Evolutionary conservation across 163 green algal genomes (phyloP), one percentile per base, ranked within the genome.

Genomic region (Scenedesmus sp.): DNA sequence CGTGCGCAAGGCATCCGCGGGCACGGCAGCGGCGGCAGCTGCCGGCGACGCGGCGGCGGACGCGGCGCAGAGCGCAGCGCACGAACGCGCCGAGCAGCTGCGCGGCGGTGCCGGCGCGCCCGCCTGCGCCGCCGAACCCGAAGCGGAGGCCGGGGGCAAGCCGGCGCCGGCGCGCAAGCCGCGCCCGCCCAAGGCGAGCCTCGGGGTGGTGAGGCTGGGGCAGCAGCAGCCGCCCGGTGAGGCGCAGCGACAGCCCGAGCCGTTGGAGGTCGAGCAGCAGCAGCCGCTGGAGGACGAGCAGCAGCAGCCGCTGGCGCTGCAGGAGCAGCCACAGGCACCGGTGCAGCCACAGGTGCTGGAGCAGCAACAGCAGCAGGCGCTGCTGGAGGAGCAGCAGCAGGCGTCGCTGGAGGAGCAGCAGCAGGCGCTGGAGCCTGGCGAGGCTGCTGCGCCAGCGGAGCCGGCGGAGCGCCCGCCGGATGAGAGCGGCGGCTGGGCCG

Each of bases 231-330:
- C 39, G 10, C 39, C 10, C 7, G 39, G 7, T 15, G 7, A 47
- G 39, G 39, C 10, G 39, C 39, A 47, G 39, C 39, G 24, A 22
- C 60, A 51, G 60, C 60, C 33, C 9, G 29, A 75, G n/a, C 65
- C 39, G 65, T 48, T 50, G 31, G 26, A 63, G 26, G 15, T 50
- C 6, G 29, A 54, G 65, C 65, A 75, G 29, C 65, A 50, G 29
- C 24, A 63, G 34, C 65, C 63, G 17, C 65, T 3, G 3, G 24
- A 48, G 22, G 47, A 62, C 29, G 47, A 75, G 31, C 14, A 47
- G 29, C 18, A 74, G 6, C 26, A 34, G 3, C 4, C 34, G 45
- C 45, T 47, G 24, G 45, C 66, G 53, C 51, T 67, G 57, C 39
- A 15, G 18, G 22, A 47, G 50, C 36, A 42, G 53, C 26, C 36